Evolutionary conservation across 1,139 yeast genomes (phyloP).

Genomic region (Ashbya aceris): DNA sequence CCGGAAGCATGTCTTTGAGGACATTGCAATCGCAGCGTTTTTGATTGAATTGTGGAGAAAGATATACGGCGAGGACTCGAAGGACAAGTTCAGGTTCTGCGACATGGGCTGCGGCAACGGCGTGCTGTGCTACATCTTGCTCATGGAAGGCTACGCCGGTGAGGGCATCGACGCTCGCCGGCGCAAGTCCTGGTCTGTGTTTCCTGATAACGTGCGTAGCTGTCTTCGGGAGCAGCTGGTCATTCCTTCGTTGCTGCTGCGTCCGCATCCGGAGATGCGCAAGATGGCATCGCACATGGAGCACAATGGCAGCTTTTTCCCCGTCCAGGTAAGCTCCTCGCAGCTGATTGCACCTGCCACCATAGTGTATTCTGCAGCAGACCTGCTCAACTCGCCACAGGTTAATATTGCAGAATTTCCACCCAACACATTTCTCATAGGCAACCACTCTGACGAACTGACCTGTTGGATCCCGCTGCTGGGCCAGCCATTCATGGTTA

Average conservation of each 20-base stretch:
- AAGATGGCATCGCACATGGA: constrained; percentile 42
- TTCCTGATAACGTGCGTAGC: constrained; percentile 51
- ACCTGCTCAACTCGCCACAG: constrained; percentile 44
- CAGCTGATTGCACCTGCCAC: constrained; percentile 30
- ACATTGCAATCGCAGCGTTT: constrained; percentile 91
- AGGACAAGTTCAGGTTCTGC: constrained; percentile 54
- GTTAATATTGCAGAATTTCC: constrained; percentile 65
- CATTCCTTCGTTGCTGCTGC: constrained; percentile 60
- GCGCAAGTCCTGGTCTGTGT: constrained; percentile 78
- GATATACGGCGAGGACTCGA: constrained; percentile 36
- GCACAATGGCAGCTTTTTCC: constrained; percentile 55
- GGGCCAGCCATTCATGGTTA: constrained; percentile 79
- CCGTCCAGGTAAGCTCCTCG: constrained; percentile 36
- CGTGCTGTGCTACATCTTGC: constrained; percentile 62
- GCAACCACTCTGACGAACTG: constrained; percentile 91
- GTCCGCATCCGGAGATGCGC: constrained; percentile 57
- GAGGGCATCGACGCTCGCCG: constrained; percentile 84
- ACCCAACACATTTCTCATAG: constrained; percentile 68
- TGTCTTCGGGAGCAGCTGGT: constrained; percentile 66
- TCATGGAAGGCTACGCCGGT: constrained; percentile 74
- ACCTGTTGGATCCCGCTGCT: constrained; percentile 93
- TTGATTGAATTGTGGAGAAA: constrained; percentile 78
- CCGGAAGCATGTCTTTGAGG: constrained; percentile 92
- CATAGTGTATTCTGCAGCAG: constrained; percentile 28
- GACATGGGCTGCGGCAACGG: constrained; percentile 98